These are phyloP conservation scores for Macaranga tanarius DNA, from an alignment of 441 rosid genomes.

Conservation along the genomic window DNA sequence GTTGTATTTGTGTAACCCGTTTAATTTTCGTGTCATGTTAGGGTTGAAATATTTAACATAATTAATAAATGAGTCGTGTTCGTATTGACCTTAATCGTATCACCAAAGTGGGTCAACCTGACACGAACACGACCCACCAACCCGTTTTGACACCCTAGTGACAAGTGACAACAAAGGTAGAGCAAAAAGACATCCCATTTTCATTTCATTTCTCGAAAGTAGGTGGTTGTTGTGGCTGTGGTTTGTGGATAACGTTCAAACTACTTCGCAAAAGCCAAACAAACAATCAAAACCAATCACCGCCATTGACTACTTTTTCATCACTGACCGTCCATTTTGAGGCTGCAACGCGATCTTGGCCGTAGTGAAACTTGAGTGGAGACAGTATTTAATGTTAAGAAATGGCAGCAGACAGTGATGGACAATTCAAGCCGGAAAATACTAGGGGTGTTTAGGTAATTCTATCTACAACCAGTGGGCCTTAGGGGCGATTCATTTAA, in stretches of 20 bases:
- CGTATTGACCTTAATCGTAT: too few species aligned
- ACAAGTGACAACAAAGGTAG: not conserved
- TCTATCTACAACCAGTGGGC: too few species aligned
- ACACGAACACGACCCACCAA: too few species aligned
- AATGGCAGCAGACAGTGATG: too few species aligned
- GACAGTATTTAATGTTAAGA: too few species aligned
- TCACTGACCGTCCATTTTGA: not conserved
- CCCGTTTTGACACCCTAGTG: too few species aligned
- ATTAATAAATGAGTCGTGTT: too few species aligned
- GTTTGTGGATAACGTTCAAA: constrained; percentile 11
- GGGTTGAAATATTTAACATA: too few species aligned
- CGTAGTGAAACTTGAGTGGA: not conserved
- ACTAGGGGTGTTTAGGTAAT: not conserved
- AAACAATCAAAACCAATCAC: not conserved
- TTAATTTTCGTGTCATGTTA: too few species aligned
- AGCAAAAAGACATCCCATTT: not conserved
- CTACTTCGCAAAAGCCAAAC: not conserved
- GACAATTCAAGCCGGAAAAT: not conserved
- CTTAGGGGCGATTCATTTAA: too few species aligned
- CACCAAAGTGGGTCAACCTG: too few species aligned
- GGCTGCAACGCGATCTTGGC: not conserved
- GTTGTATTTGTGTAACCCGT: too few species aligned
- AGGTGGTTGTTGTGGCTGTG: not conserved
- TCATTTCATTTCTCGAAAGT: not conserved
- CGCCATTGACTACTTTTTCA: not conserved